Evolutionary conservation across 176 grass and related monocot species (phyloP), one percentile per base, ranked within the genome.

Genomic region (Avena insularis): DNA sequence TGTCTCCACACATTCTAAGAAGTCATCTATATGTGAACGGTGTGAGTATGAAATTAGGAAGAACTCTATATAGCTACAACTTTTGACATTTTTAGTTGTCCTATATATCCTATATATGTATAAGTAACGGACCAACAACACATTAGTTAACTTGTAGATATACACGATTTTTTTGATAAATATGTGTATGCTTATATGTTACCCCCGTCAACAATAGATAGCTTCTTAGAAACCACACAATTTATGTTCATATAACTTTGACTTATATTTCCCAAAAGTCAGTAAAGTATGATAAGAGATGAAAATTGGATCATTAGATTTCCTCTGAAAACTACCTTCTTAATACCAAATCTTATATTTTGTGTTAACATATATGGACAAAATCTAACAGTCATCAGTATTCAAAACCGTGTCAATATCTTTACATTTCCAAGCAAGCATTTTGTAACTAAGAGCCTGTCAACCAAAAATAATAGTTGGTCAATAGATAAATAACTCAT

Each of bases 101-200:
- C 21, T 2, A 35, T 12, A 79, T 12, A 79, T 79, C 19, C 57
- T 59, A 58, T 40, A 19, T 57, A 16, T 54, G 11, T 29, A 56
- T 13, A 57, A 48, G 46, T 38, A 8, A 40, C 19, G 35, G 36
- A 59, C 10, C 4, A 48, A 6, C 45, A 79, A 27, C 12, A 63
- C 6, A 79, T 25, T 3, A 78, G 0, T 58, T 31, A 58, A 13
- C 33, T n/a, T 23, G 0, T 14, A 31, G 8, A 23, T n/a, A 79
- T 29, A 47, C 23, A 47, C 20, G 33, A 35, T 35, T 35, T 35
- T 35, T 35, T 35, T 35, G 33, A 35, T 35, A 35, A 35, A 61
- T 79, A 80, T 48, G 40, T 60, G 40, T 43, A 43, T 63, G 43
- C 12, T 27, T 15, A 62, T 45, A 21, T 79, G 54, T 77, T 77